Evolutionary conservation across 2,329 filamentous ascomycete genomes (phyloP).

Genomic region (Phyllosticta citriasiana): DNA sequence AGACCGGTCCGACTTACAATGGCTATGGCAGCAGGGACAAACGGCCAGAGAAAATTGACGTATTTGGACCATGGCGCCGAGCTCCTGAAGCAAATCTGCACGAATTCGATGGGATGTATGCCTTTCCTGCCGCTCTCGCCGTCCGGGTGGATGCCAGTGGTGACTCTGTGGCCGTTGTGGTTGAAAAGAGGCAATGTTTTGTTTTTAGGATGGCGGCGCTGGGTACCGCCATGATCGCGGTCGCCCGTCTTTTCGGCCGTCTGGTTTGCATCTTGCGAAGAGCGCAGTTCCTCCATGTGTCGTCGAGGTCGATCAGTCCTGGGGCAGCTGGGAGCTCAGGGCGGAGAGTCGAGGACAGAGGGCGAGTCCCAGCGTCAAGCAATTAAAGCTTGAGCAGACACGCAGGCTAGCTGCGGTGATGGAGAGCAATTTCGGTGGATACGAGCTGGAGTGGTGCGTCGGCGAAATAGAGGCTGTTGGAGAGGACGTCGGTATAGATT

Average conservation of each 20-base stretch:
- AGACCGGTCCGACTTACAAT: conserved; percentile 32
- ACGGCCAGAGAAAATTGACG: conserved; percentile 65
- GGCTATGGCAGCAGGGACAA: conserved; percentile 63
- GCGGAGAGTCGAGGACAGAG: background rate
- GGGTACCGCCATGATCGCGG: conserved; percentile 1
- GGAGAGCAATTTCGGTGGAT: background rate
- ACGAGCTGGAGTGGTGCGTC: background rate
- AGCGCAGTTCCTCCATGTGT: background rate
- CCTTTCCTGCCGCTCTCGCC: conserved; percentile 62
- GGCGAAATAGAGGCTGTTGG: background rate
- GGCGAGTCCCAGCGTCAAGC: background rate
- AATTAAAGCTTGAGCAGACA: background rate
- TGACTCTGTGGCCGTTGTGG: conserved; percentile 35
- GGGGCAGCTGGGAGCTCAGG: background rate
- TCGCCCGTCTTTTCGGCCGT: background rate
- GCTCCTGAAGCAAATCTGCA: conserved; percentile 54
- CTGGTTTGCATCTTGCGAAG: background rate
- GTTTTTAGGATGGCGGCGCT: conserved; percentile 1
- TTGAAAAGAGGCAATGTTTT: conserved; percentile 23
- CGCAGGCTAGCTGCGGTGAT: background rate
- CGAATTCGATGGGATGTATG: conserved; percentile 53
- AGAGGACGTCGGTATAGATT: background rate
- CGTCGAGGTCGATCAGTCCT: background rate
- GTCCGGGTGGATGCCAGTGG: conserved; percentile 34
- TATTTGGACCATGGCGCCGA: conserved; percentile 52